Conservation (phyloP, 2,329 filamentous ascomycete genomes). For the Trichoderma endophyticum region DNA sequence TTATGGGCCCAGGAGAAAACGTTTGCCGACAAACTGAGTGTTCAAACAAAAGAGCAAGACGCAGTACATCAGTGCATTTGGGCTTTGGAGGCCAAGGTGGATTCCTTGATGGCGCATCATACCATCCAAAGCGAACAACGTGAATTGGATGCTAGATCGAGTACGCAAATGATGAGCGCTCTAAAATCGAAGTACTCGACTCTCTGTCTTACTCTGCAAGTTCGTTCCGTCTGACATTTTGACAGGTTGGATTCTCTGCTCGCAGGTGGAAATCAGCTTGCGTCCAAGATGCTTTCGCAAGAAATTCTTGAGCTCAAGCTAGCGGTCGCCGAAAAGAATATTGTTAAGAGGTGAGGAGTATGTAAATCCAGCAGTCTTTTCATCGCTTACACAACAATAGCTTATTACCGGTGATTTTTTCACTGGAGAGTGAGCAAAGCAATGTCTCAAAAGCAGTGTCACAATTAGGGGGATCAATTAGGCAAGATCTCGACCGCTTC, state of each 20-base stretch:
- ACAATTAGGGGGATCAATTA: not conserved
- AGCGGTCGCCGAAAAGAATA: not conserved
- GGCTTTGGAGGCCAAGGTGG: constrained; percentile 23
- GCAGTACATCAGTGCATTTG: constrained; percentile 17
- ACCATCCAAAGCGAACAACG: constrained; percentile 9
- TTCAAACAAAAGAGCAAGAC: constrained; percentile 20
- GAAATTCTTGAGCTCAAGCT: constrained; percentile 2
- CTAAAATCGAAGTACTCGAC: constrained; percentile 24
- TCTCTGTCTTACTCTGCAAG: not conserved
- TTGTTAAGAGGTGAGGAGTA: constrained; percentile 9
- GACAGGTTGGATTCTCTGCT: constrained; percentile 12
- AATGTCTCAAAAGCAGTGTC: not conserved
- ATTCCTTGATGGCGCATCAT: constrained; percentile 20
- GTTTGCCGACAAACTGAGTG: constrained; percentile 15
- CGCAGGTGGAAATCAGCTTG: not conserved
- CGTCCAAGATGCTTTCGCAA: not conserved
- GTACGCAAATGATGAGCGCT: not conserved
- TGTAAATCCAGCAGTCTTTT: not conserved
- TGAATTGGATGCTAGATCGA: not conserved
- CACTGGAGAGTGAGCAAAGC: not conserved
- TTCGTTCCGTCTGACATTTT: not conserved
- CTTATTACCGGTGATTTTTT: not conserved
- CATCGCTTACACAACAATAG: not conserved
- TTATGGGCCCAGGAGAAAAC: constrained; percentile 7
- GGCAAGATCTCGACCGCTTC: not conserved